These are phyloP conservation scores for Colletotrichum higginsianum DNA, from an alignment of 2,329 filamentous ascomycete species.

Conservation along the genomic window DNA sequence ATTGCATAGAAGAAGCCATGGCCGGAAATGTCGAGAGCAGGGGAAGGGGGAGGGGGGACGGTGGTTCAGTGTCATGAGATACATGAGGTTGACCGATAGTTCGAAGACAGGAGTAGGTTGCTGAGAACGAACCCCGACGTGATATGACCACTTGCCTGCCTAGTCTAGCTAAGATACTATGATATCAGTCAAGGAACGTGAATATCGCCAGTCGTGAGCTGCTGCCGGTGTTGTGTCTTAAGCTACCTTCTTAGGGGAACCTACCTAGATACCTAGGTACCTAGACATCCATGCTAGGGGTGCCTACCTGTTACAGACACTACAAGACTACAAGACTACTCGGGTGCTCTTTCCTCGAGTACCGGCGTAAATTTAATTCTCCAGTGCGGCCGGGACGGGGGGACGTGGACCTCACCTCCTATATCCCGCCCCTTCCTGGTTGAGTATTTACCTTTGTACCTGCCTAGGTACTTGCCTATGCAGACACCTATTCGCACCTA, in stretches of 20 bases:
- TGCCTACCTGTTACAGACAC: no score
- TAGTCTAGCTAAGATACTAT: neutral
- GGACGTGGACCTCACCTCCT: neutral
- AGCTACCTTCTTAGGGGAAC: neutral
- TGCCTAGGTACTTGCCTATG: no score
- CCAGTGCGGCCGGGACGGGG: constrained; percentile 15
- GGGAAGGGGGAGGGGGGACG: neutral
- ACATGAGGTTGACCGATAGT: neutral
- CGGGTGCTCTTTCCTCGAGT: constrained; percentile 15
- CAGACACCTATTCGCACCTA: no score
- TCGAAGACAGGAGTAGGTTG: neutral
- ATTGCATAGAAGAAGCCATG: constrained; percentile 14
- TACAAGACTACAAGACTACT: neutral
- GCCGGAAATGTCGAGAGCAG: neutral
- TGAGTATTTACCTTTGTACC: no score
- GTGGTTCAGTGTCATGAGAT: constrained; percentile 15
- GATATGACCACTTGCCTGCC: no score
- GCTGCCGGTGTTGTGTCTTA: neutral
- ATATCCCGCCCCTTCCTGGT: constrained; percentile 13
- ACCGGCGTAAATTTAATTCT: constrained; percentile 17
- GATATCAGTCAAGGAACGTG: neutral
- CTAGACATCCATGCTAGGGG: neutral
- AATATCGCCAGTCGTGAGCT: neutral
- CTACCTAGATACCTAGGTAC: neutral
- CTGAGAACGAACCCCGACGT: constrained; percentile 2